Percentiles rank a stretch among this genome's conserved stretches.
These are phyloP conservation scores for Curvularia hawaiiensis DNA, from an alignment of 2,329 filamentous ascomycete genomes.

Conservation along the genomic window DNA sequence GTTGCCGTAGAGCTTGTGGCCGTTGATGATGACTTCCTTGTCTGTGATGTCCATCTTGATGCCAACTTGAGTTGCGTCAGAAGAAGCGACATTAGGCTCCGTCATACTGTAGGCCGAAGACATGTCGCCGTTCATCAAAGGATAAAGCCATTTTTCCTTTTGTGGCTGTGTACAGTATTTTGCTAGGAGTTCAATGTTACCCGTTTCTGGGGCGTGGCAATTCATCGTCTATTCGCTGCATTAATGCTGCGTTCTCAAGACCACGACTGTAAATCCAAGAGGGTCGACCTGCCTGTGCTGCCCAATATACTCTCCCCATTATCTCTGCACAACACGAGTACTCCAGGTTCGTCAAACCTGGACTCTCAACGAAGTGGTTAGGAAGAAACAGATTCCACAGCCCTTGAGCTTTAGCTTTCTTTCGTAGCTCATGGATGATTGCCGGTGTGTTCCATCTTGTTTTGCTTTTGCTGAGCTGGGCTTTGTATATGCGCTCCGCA, in stretches of 20 bases:
- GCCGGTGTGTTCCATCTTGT: conserved; percentile 49
- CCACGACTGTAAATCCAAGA: not conserved
- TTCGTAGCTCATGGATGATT: conserved; percentile 50
- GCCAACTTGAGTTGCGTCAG: conserved; percentile 57
- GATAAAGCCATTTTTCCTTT: conserved; percentile 57
- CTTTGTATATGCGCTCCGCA: conserved; percentile 51
- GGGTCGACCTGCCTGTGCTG: conserved; percentile 42
- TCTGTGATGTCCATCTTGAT: conserved; percentile 45
- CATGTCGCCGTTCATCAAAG: conserved; percentile 56
- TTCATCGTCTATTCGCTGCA: conserved; percentile 47
- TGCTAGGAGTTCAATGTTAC: conserved; percentile 59
- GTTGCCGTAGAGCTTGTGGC: conserved; percentile 51
- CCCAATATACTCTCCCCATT: conserved; percentile 55
- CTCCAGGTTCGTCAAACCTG: conserved; percentile 54
- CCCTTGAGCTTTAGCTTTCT: conserved; percentile 49
- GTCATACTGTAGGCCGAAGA: conserved; percentile 59
- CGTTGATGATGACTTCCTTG: conserved; percentile 50
- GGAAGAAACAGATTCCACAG: conserved; percentile 51
- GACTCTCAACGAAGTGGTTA: conserved; percentile 50
- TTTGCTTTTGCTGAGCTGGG: conserved; percentile 39
- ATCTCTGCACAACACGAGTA: conserved; percentile 55
- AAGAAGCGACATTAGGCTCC: conserved; percentile 57
- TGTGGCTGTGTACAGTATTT: conserved; percentile 58
- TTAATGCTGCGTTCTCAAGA: not conserved
- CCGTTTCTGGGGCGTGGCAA: conserved; percentile 56